Base-by-base conservation (phyloP, 495 filamentous ascomycete species). In the Talaromyces borbonicus region DNA sequence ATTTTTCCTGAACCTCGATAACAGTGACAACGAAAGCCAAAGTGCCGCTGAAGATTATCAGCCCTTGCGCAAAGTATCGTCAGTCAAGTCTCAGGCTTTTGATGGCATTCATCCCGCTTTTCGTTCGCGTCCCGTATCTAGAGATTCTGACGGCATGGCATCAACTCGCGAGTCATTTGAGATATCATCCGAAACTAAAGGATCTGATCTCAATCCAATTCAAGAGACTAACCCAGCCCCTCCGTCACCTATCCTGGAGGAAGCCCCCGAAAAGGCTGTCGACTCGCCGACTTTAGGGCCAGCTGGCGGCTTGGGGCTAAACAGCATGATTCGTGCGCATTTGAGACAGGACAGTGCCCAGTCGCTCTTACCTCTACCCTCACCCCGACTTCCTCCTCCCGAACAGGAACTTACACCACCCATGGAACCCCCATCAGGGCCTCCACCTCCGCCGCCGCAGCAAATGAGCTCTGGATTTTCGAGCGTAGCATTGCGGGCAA, bases 211-310 rank as follows among this genome's bases (percentile, higher is more conserved):
- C 12, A 72, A 69, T 43, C 62, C 65, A 1, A 72, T 72, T 16
- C 61, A 62, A 36, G 68, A 70, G 46, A 42, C 37, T 11, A 38
- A 39, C 4, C 56, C 60, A 18, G 44, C 49, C 8, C 48, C 52
- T 7, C 35, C 49, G 27, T 36, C 50, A 19, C 46, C 52, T 18
- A 36, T 49, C 6, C 51, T 57, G 6, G 55, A 57, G 27, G 38
- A 45, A 32, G 44, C 51, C 26, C 63, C 66, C n/a, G 63, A 69
- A 35, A 66, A 66, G 49, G 61, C 47, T 6, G n/a, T 58, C 12
- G 87, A 96, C 56, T 95, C 90, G 0, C 89, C 90, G 1, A 94
- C 87, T 8, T 63, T 95, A 3, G 83, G 83, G 8, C 78, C 86
- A 7, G 42, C 58, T 12, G 71, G 71, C n/a, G n/a, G n/a, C 0